Evolutionary conservation across 495 filamentous ascomycete species (phyloP), one percentile per base, ranked within the genome.

Genomic region (Lentithecium fluviatile): DNA sequence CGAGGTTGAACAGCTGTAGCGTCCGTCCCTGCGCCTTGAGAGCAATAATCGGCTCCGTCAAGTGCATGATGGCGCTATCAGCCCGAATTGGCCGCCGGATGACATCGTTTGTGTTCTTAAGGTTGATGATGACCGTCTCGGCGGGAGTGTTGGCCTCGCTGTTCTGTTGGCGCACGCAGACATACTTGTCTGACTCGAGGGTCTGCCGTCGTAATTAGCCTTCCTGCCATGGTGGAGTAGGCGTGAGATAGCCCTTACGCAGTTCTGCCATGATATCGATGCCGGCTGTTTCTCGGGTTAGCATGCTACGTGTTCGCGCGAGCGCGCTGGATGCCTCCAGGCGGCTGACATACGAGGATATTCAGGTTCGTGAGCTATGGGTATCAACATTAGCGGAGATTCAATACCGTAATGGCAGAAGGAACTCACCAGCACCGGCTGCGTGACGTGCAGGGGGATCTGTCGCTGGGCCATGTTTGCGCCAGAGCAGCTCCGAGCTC

Each of bases 21-120:
- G 95, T 97, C 59, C 91, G 83, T 49, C 83, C 82, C 70, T 95
- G 89, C 32, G 94, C 95, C 75, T 91, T 93, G 59, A 99, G 83
- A 45, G 95, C 94, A 71, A 99, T 97, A 75, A 97, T 92, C 73
- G 94, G 90, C 71, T 87, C 86, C 66, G 79, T 83, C 90, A 91
- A 96, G 83, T 99, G 94, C 94, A 99, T 97, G 72, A 99, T 97
- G 61, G 94, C 95, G 84, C 91, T 96, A 79, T 99, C 94, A 66
- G 94, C 95, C 78, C 97, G 97, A 80, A 99, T 99, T 8, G 92
- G 91, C 65, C 94, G 83, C 64, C 89, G 86, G 59, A 91, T 95
- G 70, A 95, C 82, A 76, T 91, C 88, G 82, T 96, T 95, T 76
- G 83, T 83, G 77, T 95, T 91, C 75, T 96, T 95, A 69, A 99